These are phyloP conservation scores for Penicillium hesseltinei DNA, from an alignment of 2,329 filamentous ascomycete genomes.

Conservation along the genomic window DNA sequence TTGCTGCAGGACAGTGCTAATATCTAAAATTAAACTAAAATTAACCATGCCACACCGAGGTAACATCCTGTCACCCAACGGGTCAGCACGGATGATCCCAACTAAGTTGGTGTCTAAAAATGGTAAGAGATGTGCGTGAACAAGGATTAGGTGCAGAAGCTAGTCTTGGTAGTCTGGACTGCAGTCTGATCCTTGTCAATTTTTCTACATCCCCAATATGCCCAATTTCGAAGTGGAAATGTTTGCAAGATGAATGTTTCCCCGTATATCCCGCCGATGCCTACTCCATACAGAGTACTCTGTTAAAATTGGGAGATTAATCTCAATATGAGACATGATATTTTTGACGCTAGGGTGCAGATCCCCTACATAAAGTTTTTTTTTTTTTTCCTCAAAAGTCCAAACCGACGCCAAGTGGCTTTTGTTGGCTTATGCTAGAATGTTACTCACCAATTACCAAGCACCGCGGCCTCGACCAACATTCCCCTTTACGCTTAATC, in stretches of 20 bases:
- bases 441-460: constrained; percentile 12
- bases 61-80: not conserved
- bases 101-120: not conserved
- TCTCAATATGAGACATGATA: not conserved
- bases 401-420: not conserved
- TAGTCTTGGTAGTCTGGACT: not conserved
- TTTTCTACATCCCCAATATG: not conserved
- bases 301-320: not conserved
- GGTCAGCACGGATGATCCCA: not conserved
- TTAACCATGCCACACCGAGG: not conserved
- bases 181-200: not conserved
- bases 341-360: not conserved
- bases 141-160: constrained; percentile 2
- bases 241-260: not conserved
- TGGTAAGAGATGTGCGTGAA: constrained; percentile 3
- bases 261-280: not conserved
- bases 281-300: not conserved
- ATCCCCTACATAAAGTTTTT: not conserved
- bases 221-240: not conserved
- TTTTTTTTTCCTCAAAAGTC: not conserved
- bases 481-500: constrained; percentile 1
- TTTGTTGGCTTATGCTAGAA: not conserved
- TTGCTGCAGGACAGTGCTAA: not conserved
- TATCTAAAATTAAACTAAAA: constrained; percentile 4
- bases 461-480: constrained; percentile 15